Evolutionary conservation across 2,329 filamentous ascomycete genomes (phyloP).

Genomic region (Penicillium italicum): DNA sequence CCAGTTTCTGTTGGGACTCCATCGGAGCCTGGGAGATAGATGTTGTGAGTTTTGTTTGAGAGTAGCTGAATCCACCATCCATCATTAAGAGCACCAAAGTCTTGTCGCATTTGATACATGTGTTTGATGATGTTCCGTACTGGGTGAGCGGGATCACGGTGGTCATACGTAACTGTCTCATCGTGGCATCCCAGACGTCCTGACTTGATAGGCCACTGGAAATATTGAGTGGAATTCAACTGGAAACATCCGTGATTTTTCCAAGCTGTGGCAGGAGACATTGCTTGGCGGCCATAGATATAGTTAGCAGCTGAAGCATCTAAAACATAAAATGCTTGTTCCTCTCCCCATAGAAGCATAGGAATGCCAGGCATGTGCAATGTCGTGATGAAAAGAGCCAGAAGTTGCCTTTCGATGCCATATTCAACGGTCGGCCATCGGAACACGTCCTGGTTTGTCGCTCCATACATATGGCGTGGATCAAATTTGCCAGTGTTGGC

Average conservation of each 20-base stretch:
- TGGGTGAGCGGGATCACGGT: slow-evolving; percentile 60
- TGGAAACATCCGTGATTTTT: slow-evolving; percentile 62
- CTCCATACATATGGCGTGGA: slow-evolving; percentile 62
- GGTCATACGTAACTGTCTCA: slow-evolving; percentile 55
- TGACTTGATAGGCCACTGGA: slow-evolving; percentile 55
- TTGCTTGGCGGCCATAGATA: slow-evolving; percentile 61
- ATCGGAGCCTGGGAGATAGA: slow-evolving; percentile 52
- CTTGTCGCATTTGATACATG: slow-evolving; percentile 58
- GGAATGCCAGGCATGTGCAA: slow-evolving; percentile 60
- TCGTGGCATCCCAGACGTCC: slow-evolving; percentile 56
- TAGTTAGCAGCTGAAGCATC: slow-evolving; percentile 64
- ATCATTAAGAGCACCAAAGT: slow-evolving; percentile 58
- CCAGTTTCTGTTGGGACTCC: slow-evolving; percentile 54
- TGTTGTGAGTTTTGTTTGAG: slow-evolving; percentile 54
- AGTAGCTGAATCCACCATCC: slow-evolving; percentile 55
- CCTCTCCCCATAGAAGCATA: slow-evolving; percentile 61
- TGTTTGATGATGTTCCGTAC: slow-evolving; percentile 59
- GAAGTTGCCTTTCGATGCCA: slow-evolving; percentile 55
- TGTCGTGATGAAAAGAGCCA: slow-evolving; percentile 58
- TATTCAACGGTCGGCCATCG: slow-evolving; percentile 59
- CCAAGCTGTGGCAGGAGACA: slow-evolving; percentile 61
- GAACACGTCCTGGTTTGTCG: slow-evolving; percentile 64
- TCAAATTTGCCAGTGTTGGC: slow-evolving; percentile 60
- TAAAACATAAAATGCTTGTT: slow-evolving; percentile 62
- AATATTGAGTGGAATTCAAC: slow-evolving; percentile 55